Conservation (phyloP, 805 yeast genomes). For the Spathaspora passalidarum region DNA sequence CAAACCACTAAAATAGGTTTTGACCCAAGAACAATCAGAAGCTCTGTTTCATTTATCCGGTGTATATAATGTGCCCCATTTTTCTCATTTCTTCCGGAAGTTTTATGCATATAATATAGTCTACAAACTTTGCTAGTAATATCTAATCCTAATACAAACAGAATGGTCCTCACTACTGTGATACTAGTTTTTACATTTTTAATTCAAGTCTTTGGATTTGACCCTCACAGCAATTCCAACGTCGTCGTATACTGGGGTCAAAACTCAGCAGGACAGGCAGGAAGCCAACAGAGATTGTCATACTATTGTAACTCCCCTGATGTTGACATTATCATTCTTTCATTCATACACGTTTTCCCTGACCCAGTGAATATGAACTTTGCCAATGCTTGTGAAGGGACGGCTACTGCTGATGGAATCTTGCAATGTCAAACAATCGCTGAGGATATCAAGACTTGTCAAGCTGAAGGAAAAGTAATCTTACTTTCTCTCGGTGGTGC, state of each 20-base stretch:
- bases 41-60: too few species aligned
- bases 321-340: slow-evolving; percentile 68
- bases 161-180: background rate
- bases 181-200: slow-evolving; percentile 4
- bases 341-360: slow-evolving; percentile 69
- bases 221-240: slow-evolving; percentile 15
- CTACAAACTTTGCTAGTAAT: background rate
- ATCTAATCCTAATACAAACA: background rate
- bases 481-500: slow-evolving; percentile 67
- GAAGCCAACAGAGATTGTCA: slow-evolving; percentile 34
- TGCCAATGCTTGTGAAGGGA: slow-evolving; percentile 46
- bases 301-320: slow-evolving; percentile 64
- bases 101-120: too few species aligned
- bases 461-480: slow-evolving; percentile 71
- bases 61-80: too few species aligned
- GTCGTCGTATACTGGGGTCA: slow-evolving; percentile 32
- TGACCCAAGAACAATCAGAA: background rate
- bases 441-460: slow-evolving; percentile 72
- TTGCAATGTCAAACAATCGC: slow-evolving; percentile 41
- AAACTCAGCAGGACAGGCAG: slow-evolving; percentile 16
- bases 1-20: background rate
- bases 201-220: slow-evolving; percentile 7
- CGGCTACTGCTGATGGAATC: slow-evolving; percentile 41
- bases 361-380: slow-evolving; percentile 29
- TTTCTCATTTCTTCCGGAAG: too few species aligned